phyloP scores from a whole-genome alignment of 495 filamentous ascomycete genomes.

The Penicillium lividum region DNA sequence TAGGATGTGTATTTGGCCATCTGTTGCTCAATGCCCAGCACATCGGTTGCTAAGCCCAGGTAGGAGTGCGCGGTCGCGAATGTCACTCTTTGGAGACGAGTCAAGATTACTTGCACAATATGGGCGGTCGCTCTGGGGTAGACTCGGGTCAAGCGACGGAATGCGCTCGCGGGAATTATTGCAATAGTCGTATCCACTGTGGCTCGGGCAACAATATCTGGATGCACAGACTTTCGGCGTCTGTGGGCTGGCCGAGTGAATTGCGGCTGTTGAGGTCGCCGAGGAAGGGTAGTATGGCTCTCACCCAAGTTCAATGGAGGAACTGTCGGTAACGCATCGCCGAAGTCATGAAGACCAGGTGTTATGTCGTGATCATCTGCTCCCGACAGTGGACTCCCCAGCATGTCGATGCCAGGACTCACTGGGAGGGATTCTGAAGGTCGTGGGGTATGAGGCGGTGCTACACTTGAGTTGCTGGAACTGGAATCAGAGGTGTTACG shows the following conservation, averaged over 20 bases:
- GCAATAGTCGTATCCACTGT: constrained; percentile 97
- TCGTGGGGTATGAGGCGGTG: constrained; percentile 24
- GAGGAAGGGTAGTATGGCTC: constrained; percentile 27
- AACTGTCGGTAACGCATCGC: constrained; percentile 52
- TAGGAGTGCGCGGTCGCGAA: constrained; percentile 93
- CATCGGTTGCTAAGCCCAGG: constrained; percentile 85
- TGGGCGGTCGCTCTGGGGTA: constrained; percentile 96
- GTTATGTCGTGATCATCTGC: constrained; percentile 23
- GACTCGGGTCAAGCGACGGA: constrained; percentile 87
- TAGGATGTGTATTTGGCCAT: constrained; percentile 91
- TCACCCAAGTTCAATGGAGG: constrained; percentile 75
- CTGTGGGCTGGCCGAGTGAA: constrained; percentile 9
- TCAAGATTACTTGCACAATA: constrained; percentile 96
- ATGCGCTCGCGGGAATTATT: constrained; percentile 95
- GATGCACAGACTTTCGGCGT: constrained; percentile 77
- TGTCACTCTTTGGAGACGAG: constrained; percentile 89
- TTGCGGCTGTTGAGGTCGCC: constrained; percentile 9
- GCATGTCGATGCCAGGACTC: constrained; percentile 40
- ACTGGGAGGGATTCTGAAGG: constrained; percentile 47
- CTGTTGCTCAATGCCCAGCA: constrained; percentile 83
- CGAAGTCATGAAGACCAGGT: constrained; percentile 18
- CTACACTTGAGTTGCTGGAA: constrained; percentile 45
- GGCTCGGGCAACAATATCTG: constrained; percentile 95
- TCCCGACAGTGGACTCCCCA: constrained; percentile 38
- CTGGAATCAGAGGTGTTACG: constrained; percentile 52